Percentiles rank a stretch among this genome's conserved stretches.
These are phyloP conservation scores for Ettlia oleoabundans DNA, from an alignment of 139 green algal species.

Conservation along the genomic window DNA sequence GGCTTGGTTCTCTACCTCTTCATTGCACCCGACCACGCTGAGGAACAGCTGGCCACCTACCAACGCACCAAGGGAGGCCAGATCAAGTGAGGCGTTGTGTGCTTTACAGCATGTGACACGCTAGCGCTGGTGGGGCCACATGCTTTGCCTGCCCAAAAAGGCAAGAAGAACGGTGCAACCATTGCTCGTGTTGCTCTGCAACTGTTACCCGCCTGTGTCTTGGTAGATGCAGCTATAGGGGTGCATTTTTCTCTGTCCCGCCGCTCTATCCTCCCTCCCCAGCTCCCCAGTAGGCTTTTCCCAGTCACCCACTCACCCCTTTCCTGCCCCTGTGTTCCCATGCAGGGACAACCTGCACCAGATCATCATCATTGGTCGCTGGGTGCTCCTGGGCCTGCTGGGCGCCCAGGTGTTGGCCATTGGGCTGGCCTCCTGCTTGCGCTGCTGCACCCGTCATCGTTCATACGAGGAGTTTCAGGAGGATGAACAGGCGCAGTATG, in stretches of 20 bases:
- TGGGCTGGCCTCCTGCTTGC: conserved; percentile 5
- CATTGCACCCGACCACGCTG: conserved; percentile 36
- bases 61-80: background rate
- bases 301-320: background rate
- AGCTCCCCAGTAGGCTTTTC: background rate
- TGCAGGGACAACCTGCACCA: conserved; percentile 34
- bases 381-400: conserved; percentile 46
- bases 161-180: background rate
- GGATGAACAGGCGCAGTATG: conserved; percentile 30
- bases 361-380: conserved; percentile 37
- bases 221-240: no score
- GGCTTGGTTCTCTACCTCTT: conserved; percentile 44
- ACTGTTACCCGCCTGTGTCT: no score
- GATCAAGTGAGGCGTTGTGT: conserved; percentile 19
- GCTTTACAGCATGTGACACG: no score
- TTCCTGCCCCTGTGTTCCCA: background rate
- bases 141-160: background rate
- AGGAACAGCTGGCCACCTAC: conserved; percentile 14
- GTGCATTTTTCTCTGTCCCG: no score
- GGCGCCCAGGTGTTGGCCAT: conserved; percentile 34
- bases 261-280: no score
- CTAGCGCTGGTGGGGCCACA: no score
- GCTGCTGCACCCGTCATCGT: background rate
- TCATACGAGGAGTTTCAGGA: conserved; percentile 37
- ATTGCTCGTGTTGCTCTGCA: background rate